A percentile compares a stretch with the other conserved stretches of the same genome.
Evolutionary conservation across 345 rosid species (phyloP).

Genomic region (Nephelium lappaceum): DNA sequence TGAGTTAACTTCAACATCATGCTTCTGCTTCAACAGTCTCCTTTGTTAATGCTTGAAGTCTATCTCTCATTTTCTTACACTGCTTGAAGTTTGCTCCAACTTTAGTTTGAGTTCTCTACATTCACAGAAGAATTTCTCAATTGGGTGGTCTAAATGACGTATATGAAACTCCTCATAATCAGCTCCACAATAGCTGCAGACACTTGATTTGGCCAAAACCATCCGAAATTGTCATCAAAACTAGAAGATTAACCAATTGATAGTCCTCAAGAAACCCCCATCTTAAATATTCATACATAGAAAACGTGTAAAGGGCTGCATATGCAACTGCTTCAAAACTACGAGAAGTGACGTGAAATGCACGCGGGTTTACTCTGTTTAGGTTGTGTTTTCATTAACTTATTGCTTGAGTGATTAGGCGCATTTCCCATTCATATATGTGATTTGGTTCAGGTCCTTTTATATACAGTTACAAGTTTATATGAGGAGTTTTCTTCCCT

Average conservation of each 20-base stretch:
- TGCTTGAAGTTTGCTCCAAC: slow-evolving; percentile 79
- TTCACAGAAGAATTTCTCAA: too few species aligned
- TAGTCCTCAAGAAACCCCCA: too few species aligned
- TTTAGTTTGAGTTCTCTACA: too few species aligned
- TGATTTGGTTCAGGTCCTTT: too few species aligned
- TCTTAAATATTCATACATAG: background rate
- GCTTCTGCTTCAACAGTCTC: slow-evolving; percentile 41
- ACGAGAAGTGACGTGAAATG: background rate
- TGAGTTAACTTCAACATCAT: background rate
- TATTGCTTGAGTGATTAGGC: too few species aligned
- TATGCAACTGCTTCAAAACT: background rate
- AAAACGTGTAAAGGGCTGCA: background rate
- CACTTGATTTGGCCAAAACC: background rate
- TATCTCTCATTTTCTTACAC: slow-evolving; percentile 61
- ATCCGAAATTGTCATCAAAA: background rate
- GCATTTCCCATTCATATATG: too few species aligned
- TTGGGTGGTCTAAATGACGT: slow-evolving; percentile 84
- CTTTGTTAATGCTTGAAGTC: slow-evolving; percentile 52
- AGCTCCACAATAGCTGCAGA: slow-evolving; percentile 22
- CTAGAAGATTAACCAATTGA: background rate
- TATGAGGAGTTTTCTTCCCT: too few species aligned
- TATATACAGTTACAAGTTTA: too few species aligned
- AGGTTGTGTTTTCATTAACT: too few species aligned
- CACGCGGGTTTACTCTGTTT: background rate
- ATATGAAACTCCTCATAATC: slow-evolving; percentile 86